Base-by-base conservation (phyloP, 805 yeast species). In the Maudiozyma turicensis region DNA sequence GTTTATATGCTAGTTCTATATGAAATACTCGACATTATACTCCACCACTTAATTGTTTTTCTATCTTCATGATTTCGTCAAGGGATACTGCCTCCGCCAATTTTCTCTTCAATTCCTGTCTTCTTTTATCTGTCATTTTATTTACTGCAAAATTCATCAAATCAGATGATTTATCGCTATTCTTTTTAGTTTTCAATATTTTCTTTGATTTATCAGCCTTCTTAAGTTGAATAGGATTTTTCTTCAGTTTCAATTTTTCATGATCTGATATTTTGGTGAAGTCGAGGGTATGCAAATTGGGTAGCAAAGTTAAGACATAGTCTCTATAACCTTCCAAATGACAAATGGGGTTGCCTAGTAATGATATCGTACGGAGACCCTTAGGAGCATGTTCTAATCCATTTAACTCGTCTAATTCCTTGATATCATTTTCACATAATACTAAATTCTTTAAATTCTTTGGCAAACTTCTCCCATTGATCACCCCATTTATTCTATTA, bases 21-120 rank as follows among this genome's bases (percentile, higher is more conserved):
- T n/a, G 8, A n/a, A 15, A 7, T 35, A 15, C 8, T 35, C 14
- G 15, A 35, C 2, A 14, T 48, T 48, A 58, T 31, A 62, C 51
- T 26, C 60, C 63, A 15, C 69, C 68, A 54, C 69, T 55, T 43
- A 84, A 66, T 20, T 77, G 70, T 30, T 66, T 69, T 61, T 87
- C 95, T 28, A 89, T 76, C 46, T 78, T 68, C 50, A 82, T 85
- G 6, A 89, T 85, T 53, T 90, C 96, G 6, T 76, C 85, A 50
- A 90, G 61, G 46, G 81, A 79, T 4, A 80, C 73, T 0, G 96
- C 95, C 33, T 67, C 69, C 47, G 73, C 72, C 49, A 90, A 69
- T 53, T 78, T 74, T 40, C 70, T 60, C 52, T 81, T 72, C 45
- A 90, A 65, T 43, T 67, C 65, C 11, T 65, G 63, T 49, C 72